Conservation (phyloP, 495 filamentous ascomycete genomes). For the Hypoxylon rickii region DNA sequence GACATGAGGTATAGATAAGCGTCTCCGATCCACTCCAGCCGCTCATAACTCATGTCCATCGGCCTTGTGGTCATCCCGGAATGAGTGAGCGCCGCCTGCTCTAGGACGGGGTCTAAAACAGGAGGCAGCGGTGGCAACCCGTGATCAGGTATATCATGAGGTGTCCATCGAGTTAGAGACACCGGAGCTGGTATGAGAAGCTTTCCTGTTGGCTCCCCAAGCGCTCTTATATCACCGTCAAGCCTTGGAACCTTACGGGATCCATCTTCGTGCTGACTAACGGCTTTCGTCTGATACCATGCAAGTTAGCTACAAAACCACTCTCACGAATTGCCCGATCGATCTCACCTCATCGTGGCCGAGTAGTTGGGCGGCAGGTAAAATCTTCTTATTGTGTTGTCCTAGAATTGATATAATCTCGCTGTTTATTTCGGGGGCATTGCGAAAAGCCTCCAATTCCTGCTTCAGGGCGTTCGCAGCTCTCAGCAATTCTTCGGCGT, state of each 20-base stretch:
- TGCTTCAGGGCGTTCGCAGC: slow-evolving; percentile 34
- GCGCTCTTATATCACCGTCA: slow-evolving; percentile 2
- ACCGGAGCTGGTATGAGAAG: slow-evolving; percentile 28
- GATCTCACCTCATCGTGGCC: slow-evolving; percentile 25
- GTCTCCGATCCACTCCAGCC: slow-evolving; percentile 77
- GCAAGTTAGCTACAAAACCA: slow-evolving; percentile 1
- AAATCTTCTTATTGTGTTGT: slow-evolving; percentile 35
- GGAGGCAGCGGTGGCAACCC: slow-evolving; percentile 60
- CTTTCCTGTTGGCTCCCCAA: background rate
- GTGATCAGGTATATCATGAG: slow-evolving; percentile 40
- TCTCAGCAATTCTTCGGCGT: slow-evolving; percentile 41
- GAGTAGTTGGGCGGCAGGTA: slow-evolving; percentile 19
- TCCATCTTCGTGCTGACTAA: background rate
- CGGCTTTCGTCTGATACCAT: slow-evolving; percentile 1
- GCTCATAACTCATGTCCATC: slow-evolving; percentile 62
- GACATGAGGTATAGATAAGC: slow-evolving; percentile 73
- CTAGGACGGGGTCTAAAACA: slow-evolving; percentile 60
- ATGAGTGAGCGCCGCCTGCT: slow-evolving; percentile 71
- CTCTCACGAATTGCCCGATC: background rate
- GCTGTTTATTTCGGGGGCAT: slow-evolving; percentile 14
- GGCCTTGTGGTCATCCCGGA: slow-evolving; percentile 45
- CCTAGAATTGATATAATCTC: slow-evolving; percentile 24
- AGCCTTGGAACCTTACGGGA: slow-evolving; percentile 29
- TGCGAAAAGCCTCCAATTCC: slow-evolving; percentile 28
- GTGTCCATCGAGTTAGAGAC: slow-evolving; percentile 49